Evolutionary conservation across 1,284 basidiomycete genomes (phyloP).

Genomic region (Fomitopsis pinicola): DNA sequence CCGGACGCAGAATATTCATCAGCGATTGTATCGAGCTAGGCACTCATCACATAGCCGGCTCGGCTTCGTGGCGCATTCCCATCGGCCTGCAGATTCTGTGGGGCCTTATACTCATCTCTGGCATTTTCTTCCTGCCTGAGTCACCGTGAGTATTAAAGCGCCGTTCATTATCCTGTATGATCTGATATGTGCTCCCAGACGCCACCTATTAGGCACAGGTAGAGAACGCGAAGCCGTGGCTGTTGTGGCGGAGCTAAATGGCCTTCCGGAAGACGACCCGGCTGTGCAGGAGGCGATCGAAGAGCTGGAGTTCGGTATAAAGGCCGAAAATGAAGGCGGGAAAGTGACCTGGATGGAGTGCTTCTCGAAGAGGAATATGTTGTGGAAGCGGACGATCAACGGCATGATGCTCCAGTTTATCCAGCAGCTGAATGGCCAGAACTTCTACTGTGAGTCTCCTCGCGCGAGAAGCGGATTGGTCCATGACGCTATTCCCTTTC

Average conservation of each 20-base stretch:
- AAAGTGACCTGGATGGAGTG: slow-evolving; percentile 78
- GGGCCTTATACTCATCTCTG: slow-evolving; percentile 63
- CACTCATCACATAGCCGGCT: slow-evolving; percentile 53
- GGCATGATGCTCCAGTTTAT: slow-evolving; percentile 83
- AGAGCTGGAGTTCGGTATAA: slow-evolving; percentile 68
- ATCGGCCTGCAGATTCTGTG: slow-evolving; percentile 66
- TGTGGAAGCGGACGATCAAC: slow-evolving; percentile 71
- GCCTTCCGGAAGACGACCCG: slow-evolving; percentile 54
- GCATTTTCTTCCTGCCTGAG: slow-evolving; percentile 75
- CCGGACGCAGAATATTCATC: slow-evolving; percentile 52
- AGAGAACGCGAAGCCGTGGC: slow-evolving; percentile 48
- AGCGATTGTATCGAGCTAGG: slow-evolving; percentile 72
- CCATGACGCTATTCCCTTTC: background rate
- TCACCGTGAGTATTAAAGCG: slow-evolving; percentile 52
- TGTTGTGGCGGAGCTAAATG: slow-evolving; percentile 66
- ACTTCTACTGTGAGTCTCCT: slow-evolving; percentile 58
- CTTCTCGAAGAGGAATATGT: slow-evolving; percentile 63
- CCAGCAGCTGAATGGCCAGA: slow-evolving; percentile 75
- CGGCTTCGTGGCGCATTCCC: slow-evolving; percentile 70
- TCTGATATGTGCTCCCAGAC: slow-evolving; percentile 31
- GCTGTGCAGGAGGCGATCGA: slow-evolving; percentile 62
- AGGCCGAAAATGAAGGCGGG: slow-evolving; percentile 70
- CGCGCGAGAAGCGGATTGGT: background rate
- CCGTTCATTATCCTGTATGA: background rate
- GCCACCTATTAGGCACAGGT: slow-evolving; percentile 56